phyloP scores from a whole-genome alignment of 2,329 filamentous ascomycete genomes.

The Apiospora arundinis region DNA sequence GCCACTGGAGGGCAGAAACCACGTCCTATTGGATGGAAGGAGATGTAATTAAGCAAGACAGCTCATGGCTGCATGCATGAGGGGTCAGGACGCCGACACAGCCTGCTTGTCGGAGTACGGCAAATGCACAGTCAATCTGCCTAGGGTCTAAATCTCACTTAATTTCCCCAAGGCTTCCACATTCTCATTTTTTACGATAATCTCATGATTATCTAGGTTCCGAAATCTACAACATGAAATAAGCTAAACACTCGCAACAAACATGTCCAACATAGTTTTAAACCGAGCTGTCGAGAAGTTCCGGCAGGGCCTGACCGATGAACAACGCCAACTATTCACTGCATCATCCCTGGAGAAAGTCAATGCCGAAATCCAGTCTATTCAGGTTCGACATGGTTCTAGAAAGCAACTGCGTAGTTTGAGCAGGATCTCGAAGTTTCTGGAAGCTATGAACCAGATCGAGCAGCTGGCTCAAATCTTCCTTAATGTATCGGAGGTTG shows the following conservation, averaged over 20 bases:
- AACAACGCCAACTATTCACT: constrained; percentile 14
- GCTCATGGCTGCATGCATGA: no score
- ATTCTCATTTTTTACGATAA: background rate
- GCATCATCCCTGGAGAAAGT: constrained; percentile 26
- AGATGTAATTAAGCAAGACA: no score
- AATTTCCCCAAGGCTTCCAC: no score
- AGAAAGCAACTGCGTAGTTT: constrained; percentile 29
- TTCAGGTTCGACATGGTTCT: constrained; percentile 26
- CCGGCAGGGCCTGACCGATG: constrained; percentile 19
- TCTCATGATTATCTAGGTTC: background rate
- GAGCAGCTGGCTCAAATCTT: constrained; percentile 32
- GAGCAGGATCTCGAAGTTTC: constrained; percentile 29
- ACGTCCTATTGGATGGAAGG: no score
- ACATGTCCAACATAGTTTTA: background rate
- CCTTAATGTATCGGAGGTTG: constrained; percentile 30
- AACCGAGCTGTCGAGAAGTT: constrained; percentile 20
- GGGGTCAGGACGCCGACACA: background rate
- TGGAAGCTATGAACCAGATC: constrained; percentile 33
- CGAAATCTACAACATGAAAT: background rate
- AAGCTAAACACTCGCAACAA: background rate
- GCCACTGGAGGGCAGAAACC: background rate
- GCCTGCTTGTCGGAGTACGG: no score
- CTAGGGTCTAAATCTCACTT: background rate
- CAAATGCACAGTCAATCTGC: background rate
- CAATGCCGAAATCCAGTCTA: constrained; percentile 24